Evolutionary conservation across 2,329 filamentous ascomycete genomes (phyloP).

Genomic region (Ophiocordyceps sinensis): DNA sequence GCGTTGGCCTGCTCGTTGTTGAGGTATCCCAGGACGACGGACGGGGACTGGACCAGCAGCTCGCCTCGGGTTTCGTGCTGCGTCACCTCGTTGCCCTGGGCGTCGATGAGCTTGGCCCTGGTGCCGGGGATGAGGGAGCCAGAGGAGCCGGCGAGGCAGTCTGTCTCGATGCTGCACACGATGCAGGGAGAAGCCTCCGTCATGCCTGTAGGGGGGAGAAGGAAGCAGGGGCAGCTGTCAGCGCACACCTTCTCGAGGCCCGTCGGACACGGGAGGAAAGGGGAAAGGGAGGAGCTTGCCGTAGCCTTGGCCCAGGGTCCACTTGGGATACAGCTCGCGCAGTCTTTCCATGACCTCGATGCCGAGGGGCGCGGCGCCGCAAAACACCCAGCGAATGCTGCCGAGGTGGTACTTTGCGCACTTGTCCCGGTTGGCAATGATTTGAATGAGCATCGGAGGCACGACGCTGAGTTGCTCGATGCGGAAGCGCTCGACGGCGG

Average conservation of each 20-base stretch:
- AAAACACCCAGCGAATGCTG: conserved; percentile 50
- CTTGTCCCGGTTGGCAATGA: conserved; percentile 47
- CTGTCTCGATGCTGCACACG: conserved; percentile 36
- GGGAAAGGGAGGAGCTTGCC: conserved; percentile 28
- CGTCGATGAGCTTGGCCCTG: conserved; percentile 48
- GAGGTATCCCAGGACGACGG: conserved; percentile 68
- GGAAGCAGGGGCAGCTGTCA: too few species aligned
- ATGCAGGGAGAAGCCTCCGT: conserved; percentile 63
- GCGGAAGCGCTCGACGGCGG: conserved; percentile 52
- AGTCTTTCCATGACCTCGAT: conserved; percentile 52
- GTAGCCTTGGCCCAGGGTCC: conserved; percentile 58
- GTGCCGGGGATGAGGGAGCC: conserved; percentile 51
- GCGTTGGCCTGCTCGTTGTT: conserved; percentile 72
- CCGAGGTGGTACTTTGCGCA: conserved; percentile 54
- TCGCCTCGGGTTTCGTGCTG: conserved; percentile 63
- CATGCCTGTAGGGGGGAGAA: conserved; percentile 33
- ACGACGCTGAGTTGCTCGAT: conserved; percentile 57
- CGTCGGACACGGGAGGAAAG: rapidly evolving
- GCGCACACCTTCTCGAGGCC: too few species aligned
- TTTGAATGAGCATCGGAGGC: conserved; percentile 63
- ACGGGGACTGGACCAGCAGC: conserved; percentile 62
- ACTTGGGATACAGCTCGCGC: conserved; percentile 44
- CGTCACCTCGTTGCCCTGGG: conserved; percentile 54
- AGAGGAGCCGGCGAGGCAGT: conserved; percentile 54
- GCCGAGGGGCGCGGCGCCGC: conserved; percentile 62